Base-by-base conservation (phyloP, 139 green algal genomes). In the Auxenochlorella protothecoides region DNA sequence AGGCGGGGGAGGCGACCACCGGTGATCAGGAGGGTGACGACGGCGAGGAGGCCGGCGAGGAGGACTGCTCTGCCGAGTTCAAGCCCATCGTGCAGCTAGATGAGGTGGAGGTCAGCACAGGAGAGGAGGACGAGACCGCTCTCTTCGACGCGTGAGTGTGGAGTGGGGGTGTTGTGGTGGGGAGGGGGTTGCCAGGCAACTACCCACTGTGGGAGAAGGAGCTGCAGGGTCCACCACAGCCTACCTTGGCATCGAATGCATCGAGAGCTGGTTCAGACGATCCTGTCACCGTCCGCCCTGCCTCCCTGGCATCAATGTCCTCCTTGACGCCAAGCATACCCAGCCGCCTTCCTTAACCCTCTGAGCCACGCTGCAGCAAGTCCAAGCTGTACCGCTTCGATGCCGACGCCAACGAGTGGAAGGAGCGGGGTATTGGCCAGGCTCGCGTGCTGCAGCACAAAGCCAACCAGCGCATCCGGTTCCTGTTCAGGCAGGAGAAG, bases 321-420 rank as follows among this genome's bases (percentile, higher is more conserved):
- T 44, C 27, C 27, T 44, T 1, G 1, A 44, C 27, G 27, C 27
- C 27, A 44, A 44, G 27, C 27, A 44, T 44, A 44, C 1, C 27
- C 27, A 44, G 27, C 27, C 27, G 27, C 14, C 5, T 59, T 53
- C 16, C 57, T 74, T 5, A 27, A 54, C 0, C 55, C 44, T n/a
- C 53, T 16, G 51, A 44, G 27, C 27, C 27, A 44, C 27, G 27
- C 11, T 81, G 83, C 89, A 98, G 90, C 11, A 99, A 99, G 80
- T 89, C 83, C 78, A 99, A 99, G 82, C 87, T 98, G 75, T 99
- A 99, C 78, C 90, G 94, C 5, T 99, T 91, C 72, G 91, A 98
- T 72, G 81, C 87, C 59, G 90, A 92, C 4, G 74, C 71, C 53
- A 87, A 83, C 55, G 95, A 98, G 76, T 99, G 95, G 95, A 99